Base-by-base conservation (phyloP, 1,284 basidiomycete species). In the Sporisorium sorghi region DNA sequence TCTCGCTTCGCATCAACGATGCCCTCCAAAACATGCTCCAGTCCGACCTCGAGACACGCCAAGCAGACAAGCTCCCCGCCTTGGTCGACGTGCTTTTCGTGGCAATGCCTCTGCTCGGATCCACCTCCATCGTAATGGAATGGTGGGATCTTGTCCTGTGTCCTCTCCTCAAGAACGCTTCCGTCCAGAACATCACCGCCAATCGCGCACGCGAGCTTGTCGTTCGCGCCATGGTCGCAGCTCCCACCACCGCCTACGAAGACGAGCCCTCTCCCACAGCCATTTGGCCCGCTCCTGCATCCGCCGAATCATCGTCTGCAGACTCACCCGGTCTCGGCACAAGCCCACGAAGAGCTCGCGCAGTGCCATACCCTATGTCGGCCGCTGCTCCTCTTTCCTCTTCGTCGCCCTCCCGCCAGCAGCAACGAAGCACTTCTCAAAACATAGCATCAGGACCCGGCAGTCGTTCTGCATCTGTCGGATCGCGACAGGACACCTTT, bases 131-230 rank as follows among this genome's bases (percentile, higher is more conserved):
- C 30, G 69, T 80, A 2, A 58, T 73, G 57, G 68, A 79, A 46
- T 84, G 83, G 83, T 83, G 79, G 77, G 80, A 81, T 33, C 67
- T 76, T 28, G 58, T 82, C 11, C 57, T 84, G 11, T 65, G 74
- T 11, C 83, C 82, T 24, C 49, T 81, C 12, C 72, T 84, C 43
- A 73, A 80, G 47, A 70, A 70, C 26, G 54, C 67, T 0, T 53
- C 62, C n/a, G 59, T 76, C 6, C 51, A 69, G 30, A 65, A 64
- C 49, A 66, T 59, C 24, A 67, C 76, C 11, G 73, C 69, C 26
- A 67, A 65, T 19, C 67, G 76, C 17, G 80, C 79, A 1, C 61
- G 76, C 7, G 58, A 73, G 26, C 78, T 84, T 44, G 73, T 75
- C 26, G 73, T 80, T 10, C 56, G 54, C 19, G 68, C 77, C 54